Base-by-base conservation (phyloP, 1,284 basidiomycete genomes). In the Tylopilus sp. region DNA sequence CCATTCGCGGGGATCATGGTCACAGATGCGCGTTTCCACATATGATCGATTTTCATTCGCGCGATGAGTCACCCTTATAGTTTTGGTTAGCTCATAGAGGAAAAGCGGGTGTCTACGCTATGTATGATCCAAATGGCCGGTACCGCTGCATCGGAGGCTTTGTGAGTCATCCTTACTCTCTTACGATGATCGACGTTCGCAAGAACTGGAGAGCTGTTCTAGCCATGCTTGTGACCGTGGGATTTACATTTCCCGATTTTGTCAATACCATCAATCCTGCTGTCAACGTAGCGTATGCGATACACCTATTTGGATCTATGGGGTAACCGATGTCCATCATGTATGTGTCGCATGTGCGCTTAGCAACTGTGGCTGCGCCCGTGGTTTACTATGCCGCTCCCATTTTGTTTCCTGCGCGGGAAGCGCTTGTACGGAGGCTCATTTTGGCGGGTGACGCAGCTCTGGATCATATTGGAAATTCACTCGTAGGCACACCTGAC, bases 131-230 rank as follows among this genome's bases (percentile, higher is more conserved):
- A 7, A 68, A 76, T 42, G 82, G 83, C 7, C 73, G 80, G 41
- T 88, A 87, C 62, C 68, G 74, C 20, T 88, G 86, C 60, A 76
- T 72, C 61, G 72, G 75, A 48, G 84, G 85, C 43, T 77, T 81
- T 44, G 84, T 86, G 60, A 56, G 80, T 52, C 39, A 4, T 31
- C 17, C 42, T 71, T 28, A 36, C 31, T 52, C 46, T 38, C 44
- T 47, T 36, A 10, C 33, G 24, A 35, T 33, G 33, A 33, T 50
- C 21, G 10, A 55, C 28, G 20, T 24, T 3, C 20, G 2, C 39
- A 51, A 88, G 85, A 89, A 89, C 65, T 88, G 82, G 83, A 73
- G 86, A 33, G 85, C 85, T 2, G 76, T 78, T 12, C 71, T 80
- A 1, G 80, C 86, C 0, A 69, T 88, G 46, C 59, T 88, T 15